Base-by-base conservation (phyloP, 768 basidiomycete species). In the Termitomyces sp. region DNA sequence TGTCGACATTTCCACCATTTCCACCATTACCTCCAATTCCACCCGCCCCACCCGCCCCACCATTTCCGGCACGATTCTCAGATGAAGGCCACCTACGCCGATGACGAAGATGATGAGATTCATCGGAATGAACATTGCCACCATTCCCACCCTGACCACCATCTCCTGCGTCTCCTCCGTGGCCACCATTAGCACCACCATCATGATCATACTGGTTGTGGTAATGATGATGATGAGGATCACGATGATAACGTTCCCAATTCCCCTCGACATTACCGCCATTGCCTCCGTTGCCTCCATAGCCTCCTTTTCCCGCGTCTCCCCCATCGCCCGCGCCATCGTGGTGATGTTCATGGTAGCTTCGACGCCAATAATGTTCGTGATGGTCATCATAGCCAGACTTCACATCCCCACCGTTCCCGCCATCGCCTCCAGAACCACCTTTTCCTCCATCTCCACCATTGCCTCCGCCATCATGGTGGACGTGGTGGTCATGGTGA, bases 91-190 rank as follows among this genome's bases (percentile, higher is more conserved):
- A 23, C 35, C 50, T 35, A 15, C 23, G 11, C 33, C 31, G 31
- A 17, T 38, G 26, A 44, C 19, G 14, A 1, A 5, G 5, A 14
- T 31, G n/a, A 12, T 53, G 7, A 3, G 14, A 14, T 3, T 55
- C 54, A 2, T 35, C 9, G 38, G 40, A 21, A 14, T 33, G 15
- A 9, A 50, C 26, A 2, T 41, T 41, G 14, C 53, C 43, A 8
- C 48, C 55, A 6, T 53, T 35, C 15, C 57, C 57, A 10, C 56
- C 56, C 10, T 43, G 26, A 1, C 56, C 56, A 19, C 57, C 52
- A 9, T 48, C 5, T 7, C 57, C 52, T 11, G 40, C 57, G 44
- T 46, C 49, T 17, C 56, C 56, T 3, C 56, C 56, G 14, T 45
- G 19, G 3, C 53, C 55, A 5, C 59, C 51, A 3, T 47, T 17